These are phyloP conservation scores for Nakaseomyces delphensis DNA, from an alignment of 1,139 yeast genomes.

Conservation along the genomic window DNA sequence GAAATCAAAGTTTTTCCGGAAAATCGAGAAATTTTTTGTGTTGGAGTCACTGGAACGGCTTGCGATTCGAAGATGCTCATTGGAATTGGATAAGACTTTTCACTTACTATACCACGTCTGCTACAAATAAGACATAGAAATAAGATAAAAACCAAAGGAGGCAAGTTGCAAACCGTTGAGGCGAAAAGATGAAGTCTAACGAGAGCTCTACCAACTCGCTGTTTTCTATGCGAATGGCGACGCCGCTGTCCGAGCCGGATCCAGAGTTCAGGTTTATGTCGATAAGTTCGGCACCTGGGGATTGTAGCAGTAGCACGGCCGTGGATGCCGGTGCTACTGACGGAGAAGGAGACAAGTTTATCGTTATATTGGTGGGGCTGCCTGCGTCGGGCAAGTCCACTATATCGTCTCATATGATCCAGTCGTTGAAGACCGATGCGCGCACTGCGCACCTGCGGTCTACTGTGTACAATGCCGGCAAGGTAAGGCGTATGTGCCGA, in stretches of 20 bases:
- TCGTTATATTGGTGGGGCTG: slow-evolving; percentile 52
- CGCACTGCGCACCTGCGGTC: slow-evolving; percentile 23
- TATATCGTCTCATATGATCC: slow-evolving; percentile 43
- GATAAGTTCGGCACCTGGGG: too few species aligned
- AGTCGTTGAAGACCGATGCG: slow-evolving; percentile 32
- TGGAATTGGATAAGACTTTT: too few species aligned
- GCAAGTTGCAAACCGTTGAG: too few species aligned
- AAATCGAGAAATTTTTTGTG: too few species aligned
- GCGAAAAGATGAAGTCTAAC: neutral
- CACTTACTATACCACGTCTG: too few species aligned
- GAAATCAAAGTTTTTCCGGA: too few species aligned
- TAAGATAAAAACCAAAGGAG: neutral
- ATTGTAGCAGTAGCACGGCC: neutral
- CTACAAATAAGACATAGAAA: neutral
- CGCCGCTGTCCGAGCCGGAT: too few species aligned
- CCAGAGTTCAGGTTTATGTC: neutral
- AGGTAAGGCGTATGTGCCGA: slow-evolving; percentile 44
- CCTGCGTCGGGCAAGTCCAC: slow-evolving; percentile 72
- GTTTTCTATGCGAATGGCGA: slow-evolving; percentile 17
- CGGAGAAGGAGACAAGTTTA: slow-evolving; percentile 30
- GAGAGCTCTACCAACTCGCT: slow-evolving; percentile 24
- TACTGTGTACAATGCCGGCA: slow-evolving; percentile 46
- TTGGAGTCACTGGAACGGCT: too few species aligned
- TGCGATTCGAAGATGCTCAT: too few species aligned
- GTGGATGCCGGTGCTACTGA: neutral